Evolutionary conservation across 108 stramenopile species (phyloP).

Genomic region (Cyclostephanos invisitatus): DNA sequence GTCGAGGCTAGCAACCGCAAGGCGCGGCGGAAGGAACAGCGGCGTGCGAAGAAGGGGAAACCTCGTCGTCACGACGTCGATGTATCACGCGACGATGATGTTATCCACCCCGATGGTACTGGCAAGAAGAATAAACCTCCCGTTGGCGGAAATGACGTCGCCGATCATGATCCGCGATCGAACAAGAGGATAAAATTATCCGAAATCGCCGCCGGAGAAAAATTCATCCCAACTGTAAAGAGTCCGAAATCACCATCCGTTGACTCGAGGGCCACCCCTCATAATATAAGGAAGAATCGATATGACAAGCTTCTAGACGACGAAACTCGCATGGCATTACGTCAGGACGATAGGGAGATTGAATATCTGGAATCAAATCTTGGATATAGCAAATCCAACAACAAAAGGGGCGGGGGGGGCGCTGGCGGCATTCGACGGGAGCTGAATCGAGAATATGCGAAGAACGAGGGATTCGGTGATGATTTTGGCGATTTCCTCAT

Average conservation of each 20-base stretch:
- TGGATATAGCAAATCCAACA: conserved; percentile 37
- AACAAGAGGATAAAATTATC: conserved; percentile 38
- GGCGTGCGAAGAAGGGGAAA: conserved; percentile 29
- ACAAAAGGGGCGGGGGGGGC: conserved; percentile 20
- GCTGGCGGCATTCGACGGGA: conserved; percentile 16
- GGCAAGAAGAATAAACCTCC: neutral
- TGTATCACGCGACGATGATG: neutral
- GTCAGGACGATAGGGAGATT: conserved; percentile 82
- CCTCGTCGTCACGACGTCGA: neutral
- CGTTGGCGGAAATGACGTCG: neutral
- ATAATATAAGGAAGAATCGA: neutral
- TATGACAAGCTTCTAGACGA: conserved; percentile 56
- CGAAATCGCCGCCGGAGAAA: conserved; percentile 20
- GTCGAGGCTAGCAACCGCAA: conserved; percentile 47
- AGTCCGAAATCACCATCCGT: conserved; percentile 15
- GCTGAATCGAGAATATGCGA: conserved; percentile 75
- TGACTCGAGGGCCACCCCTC: neutral
- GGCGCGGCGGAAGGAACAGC: conserved; percentile 41
- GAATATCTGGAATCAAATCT: conserved; percentile 73
- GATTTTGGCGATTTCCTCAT: conserved; percentile 83
- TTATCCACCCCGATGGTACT: neutral
- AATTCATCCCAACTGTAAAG: conserved; percentile 18
- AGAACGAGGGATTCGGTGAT: conserved; percentile 81
- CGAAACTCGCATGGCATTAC: conserved; percentile 65
- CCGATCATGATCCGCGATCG: neutral